Conservation (phyloP, 2,329 filamentous ascomycete species). For the Rhytidhysteron rufulum region DNA sequence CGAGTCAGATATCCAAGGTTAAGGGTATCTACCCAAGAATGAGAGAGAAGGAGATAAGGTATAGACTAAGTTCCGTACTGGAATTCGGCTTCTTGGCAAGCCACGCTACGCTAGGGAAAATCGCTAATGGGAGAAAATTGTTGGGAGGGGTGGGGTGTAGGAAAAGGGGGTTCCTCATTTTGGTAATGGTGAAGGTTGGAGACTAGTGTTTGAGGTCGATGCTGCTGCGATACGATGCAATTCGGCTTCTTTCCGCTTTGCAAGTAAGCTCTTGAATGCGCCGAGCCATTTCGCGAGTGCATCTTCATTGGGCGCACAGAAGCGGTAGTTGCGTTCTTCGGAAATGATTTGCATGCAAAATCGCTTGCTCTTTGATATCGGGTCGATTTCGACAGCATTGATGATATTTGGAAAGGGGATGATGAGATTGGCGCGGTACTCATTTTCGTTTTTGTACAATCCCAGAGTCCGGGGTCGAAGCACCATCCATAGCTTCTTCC, state of each 20-base stretch:
- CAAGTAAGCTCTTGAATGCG: slow-evolving; percentile 81
- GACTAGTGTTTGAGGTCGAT: too few relatives aligned
- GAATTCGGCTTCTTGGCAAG: too few relatives aligned
- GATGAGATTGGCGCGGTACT: slow-evolving; percentile 84
- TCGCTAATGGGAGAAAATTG: too few relatives aligned
- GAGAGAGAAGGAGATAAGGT: too few relatives aligned
- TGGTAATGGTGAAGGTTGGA: too few relatives aligned
- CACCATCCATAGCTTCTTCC: slow-evolving; percentile 94
- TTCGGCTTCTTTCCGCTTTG: slow-evolving; percentile 59
- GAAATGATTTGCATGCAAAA: slow-evolving; percentile 91
- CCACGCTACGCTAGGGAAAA: too few relatives aligned
- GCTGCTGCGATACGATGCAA: slow-evolving; percentile 11
- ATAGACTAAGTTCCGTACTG: too few relatives aligned
- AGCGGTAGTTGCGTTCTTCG: slow-evolving; percentile 66
- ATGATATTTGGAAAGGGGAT: slow-evolving; percentile 75
- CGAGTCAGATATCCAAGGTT: too few relatives aligned
- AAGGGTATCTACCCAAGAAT: too few relatives aligned
- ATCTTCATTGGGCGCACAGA: slow-evolving; percentile 70
- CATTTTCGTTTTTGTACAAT: slow-evolving; percentile 86
- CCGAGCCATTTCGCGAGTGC: slow-evolving; percentile 79
- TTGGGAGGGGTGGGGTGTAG: too few relatives aligned
- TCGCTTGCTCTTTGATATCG: slow-evolving; percentile 76
- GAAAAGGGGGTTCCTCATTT: too few relatives aligned
- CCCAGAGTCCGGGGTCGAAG: slow-evolving; percentile 79
- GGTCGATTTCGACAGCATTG: slow-evolving; percentile 88